Percentiles rank a stretch among this genome's conserved stretches.
phyloP scores from a whole-genome alignment of 140 eudicot species.

The Erigeron philadelphicus region DNA sequence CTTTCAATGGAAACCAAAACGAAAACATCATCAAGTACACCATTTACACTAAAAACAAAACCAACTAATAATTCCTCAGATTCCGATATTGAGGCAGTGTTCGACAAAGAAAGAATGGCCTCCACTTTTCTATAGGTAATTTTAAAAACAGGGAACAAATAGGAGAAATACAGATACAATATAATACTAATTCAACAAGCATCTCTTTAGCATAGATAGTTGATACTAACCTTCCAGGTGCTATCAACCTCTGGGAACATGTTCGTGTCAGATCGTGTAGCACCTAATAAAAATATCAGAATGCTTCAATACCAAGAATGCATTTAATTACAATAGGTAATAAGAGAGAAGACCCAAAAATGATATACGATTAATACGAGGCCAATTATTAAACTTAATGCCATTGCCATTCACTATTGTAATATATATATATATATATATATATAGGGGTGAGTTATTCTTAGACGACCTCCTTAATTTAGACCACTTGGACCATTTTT shows the following conservation, averaged over 20 bases:
- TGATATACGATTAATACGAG: neutral
- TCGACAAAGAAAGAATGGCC: neutral
- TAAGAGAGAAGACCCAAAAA: neutral
- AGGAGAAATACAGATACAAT: too few relatives aligned
- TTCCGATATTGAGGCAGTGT: too few relatives aligned
- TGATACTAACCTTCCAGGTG: constrained; percentile 75
- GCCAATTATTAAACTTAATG: neutral
- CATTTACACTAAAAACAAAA: neutral
- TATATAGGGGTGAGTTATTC: too few relatives aligned
- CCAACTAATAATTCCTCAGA: too few relatives aligned
- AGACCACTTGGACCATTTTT: too few relatives aligned
- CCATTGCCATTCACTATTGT: neutral
- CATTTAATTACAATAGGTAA: neutral
- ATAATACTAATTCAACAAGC: constrained; percentile 4
- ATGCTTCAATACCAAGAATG: constrained; percentile 6
- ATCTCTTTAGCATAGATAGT: constrained; percentile 3
- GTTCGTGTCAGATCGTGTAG: constrained; percentile 48
- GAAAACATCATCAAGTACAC: neutral
- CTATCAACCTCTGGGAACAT: constrained; percentile 95
- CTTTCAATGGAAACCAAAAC: too few relatives aligned
- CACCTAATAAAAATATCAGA: constrained; percentile 39
- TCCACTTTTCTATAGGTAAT: neutral
- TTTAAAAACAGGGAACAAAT: neutral
- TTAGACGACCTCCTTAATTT: too few relatives aligned
- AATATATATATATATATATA: neutral